These are phyloP conservation scores for Globisporangium viniferum DNA, from an alignment of 352 stramenopile genomes.

Conservation along the genomic window DNA sequence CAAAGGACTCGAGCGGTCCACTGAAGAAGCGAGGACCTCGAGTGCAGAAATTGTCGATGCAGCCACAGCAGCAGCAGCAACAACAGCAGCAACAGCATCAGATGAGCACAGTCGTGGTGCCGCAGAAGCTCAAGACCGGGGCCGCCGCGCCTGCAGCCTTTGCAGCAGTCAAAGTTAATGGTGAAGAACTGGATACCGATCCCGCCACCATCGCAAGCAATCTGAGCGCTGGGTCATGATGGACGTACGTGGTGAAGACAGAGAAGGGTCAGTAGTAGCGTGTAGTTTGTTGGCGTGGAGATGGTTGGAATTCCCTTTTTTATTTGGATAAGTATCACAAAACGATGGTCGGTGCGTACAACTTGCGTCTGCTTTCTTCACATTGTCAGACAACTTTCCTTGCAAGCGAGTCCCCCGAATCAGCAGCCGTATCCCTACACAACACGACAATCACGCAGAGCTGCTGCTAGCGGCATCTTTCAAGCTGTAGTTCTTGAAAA, in stretches of 20 bases:
- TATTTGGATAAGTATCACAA: conserved; percentile 8
- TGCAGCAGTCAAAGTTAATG: not conserved
- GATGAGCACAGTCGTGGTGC: conserved; percentile 7
- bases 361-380: not conserved
- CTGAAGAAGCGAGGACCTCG: conserved; percentile 2
- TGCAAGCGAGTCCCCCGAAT: not conserved
- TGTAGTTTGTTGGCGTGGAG: not conserved
- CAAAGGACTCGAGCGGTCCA: conserved; percentile 9
- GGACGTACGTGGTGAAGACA: not conserved
- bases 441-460: not conserved
- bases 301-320: not conserved
- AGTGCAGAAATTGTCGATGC: not conserved
- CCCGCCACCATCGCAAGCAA: not conserved
- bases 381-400: not conserved
- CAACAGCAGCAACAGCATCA: not conserved
- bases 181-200: not conserved
- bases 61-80: not conserved
- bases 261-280: not conserved
- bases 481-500: conserved; percentile 69
- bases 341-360: not conserved
- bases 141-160: not conserved
- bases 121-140: conserved; percentile 7
- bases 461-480: conserved; percentile 3
- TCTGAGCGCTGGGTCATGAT: not conserved
- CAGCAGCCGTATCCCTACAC: not conserved